These are phyloP conservation scores for Pyracantha coccinea DNA, from an alignment of 331 rosid genomes.

Conservation along the genomic window DNA sequence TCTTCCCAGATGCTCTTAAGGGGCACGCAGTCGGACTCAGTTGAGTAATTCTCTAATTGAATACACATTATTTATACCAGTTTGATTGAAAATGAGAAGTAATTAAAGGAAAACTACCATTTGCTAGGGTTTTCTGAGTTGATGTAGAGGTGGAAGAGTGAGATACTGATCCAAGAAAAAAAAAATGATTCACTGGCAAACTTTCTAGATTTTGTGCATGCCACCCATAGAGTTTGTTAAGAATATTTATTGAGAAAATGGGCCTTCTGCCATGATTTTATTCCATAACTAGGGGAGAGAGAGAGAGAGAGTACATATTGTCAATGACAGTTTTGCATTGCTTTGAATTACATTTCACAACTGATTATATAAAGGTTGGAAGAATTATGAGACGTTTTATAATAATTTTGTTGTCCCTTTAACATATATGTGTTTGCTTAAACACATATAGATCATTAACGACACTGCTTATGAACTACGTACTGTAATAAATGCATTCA, in stretches of 20 bases:
- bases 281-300: neutral
- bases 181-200: neutral
- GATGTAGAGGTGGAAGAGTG: neutral
- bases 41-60: neutral
- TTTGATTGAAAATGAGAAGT: neutral
- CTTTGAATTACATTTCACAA: too few species aligned
- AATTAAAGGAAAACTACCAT: neutral
- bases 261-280: neutral
- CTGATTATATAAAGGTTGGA: too few species aligned
- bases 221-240: neutral
- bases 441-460: too few species aligned
- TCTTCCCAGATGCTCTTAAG: slow-evolving; percentile 50
- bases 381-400: too few species aligned
- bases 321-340: too few species aligned
- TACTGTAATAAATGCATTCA: too few species aligned
- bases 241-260: neutral
- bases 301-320: too few species aligned
- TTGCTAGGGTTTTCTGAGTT: neutral
- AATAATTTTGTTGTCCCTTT: too few species aligned
- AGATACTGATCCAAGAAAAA: neutral
- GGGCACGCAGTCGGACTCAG: slow-evolving; percentile 26
- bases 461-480: too few species aligned
- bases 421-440: too few species aligned
- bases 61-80: neutral
- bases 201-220: too few species aligned